Percentiles rank a stretch among this genome's conserved stretches.
Conservation (phyloP, 106 monocot species). For the Phalaenopsis equestris region DNA sequence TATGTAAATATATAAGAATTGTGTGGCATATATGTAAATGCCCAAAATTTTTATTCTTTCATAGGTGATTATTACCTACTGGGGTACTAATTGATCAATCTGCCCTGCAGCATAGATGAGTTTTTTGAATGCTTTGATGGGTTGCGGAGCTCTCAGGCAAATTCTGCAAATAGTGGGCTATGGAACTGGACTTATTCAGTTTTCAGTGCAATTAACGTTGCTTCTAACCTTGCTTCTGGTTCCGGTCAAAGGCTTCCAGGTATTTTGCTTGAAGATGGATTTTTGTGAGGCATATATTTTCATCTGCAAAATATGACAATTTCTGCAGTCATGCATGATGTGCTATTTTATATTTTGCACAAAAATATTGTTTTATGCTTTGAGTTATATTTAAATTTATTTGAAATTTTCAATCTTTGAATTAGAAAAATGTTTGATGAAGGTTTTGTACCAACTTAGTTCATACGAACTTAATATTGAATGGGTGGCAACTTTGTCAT, state of each 20-base stretch:
- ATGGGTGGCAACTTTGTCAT: not conserved
- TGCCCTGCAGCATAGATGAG: conserved; percentile 79
- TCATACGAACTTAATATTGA: not conserved
- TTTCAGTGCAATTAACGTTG: conserved; percentile 90
- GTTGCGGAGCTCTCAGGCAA: conserved; percentile 61
- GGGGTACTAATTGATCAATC: conserved; percentile 1
- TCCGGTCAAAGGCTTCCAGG: conserved; percentile 55
- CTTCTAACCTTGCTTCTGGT: conserved; percentile 90
- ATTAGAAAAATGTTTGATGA: not conserved
- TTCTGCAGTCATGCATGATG: not conserved
- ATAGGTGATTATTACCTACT: not conserved
- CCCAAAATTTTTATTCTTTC: not conserved
- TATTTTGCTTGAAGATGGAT: conserved; percentile 7
- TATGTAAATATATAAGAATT: too few species aligned
- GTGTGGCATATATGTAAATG: too few species aligned
- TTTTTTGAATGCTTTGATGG: conserved; percentile 98
- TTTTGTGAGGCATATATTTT: not conserved
- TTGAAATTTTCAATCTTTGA: not conserved
- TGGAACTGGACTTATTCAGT: conserved; percentile 99
- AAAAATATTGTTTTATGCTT: not conserved
- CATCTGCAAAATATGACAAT: not conserved
- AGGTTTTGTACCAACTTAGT: not conserved
- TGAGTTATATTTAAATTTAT: not conserved
- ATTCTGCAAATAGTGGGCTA: conserved; percentile 53
- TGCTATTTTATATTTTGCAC: not conserved